A percentile compares a stretch with the other conserved stretches of the same genome.
These are phyloP conservation scores for Rhodotorula sp. DNA, from an alignment of 1,284 basidiomycete genomes.

Conservation along the genomic window DNA sequence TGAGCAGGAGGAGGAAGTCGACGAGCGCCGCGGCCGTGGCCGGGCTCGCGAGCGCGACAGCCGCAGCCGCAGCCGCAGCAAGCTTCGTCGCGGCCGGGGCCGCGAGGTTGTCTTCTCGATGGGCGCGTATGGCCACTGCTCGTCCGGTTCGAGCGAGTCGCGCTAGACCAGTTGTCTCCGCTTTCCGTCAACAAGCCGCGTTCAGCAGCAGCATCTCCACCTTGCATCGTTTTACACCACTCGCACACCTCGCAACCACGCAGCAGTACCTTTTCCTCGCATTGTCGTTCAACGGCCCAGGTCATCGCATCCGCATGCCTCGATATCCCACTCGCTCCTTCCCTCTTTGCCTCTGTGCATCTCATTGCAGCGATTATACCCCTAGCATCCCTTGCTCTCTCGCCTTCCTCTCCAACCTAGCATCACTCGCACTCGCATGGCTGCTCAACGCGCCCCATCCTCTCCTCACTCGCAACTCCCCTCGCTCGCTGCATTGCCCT, in stretches of 20 bases:
- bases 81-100: conserved; percentile 3
- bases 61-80: conserved; percentile 19
- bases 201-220: not conserved
- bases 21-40: conserved; percentile 17
- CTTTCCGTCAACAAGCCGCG: not conserved
- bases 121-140: conserved; percentile 18
- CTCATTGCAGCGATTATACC: not conserved
- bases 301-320: not conserved
- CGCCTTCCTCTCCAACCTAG: not conserved
- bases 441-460: not conserved
- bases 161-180: too few species aligned
- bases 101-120: conserved; percentile 15
- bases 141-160: not conserved
- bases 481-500: not conserved
- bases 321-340: not conserved
- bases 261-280: not conserved
- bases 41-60: not conserved
- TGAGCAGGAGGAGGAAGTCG: conserved; percentile 13
- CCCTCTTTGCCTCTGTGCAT: not conserved
- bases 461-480: not conserved
- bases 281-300: conserved; percentile 9
- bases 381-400: not conserved
- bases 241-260: not conserved
- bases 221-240: not conserved
- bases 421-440: not conserved